phyloP scores from a whole-genome alignment of 495 filamentous ascomycete genomes.

The Hypoxylon subgilvum region DNA sequence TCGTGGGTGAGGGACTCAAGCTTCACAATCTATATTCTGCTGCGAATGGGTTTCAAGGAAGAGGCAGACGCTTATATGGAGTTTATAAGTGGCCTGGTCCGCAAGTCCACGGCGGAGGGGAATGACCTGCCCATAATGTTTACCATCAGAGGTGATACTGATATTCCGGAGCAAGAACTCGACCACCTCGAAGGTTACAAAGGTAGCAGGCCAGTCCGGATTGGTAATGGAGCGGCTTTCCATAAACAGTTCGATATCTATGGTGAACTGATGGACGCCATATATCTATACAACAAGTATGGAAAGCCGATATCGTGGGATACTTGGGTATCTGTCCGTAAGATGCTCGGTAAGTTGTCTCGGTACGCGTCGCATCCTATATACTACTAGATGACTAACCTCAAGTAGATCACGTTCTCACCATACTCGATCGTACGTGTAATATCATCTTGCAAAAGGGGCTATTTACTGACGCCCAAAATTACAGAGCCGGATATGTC shows the following conservation, averaged over 20 bases:
- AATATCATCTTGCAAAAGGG: neutral
- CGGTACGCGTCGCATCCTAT: too few species aligned
- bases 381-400: neutral
- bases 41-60: constrained; percentile 73
- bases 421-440: constrained; percentile 53
- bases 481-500: constrained; percentile 69
- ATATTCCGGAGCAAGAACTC: constrained; percentile 71
- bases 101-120: constrained; percentile 52
- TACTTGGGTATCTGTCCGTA: constrained; percentile 66
- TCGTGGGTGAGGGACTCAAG: constrained; percentile 77
- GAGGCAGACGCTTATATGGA: constrained; percentile 77
- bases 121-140: constrained; percentile 78
- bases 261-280: constrained; percentile 74
- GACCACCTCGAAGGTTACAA: constrained; percentile 71
- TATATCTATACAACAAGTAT: constrained; percentile 80
- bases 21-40: constrained; percentile 76
- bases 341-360: constrained; percentile 55
- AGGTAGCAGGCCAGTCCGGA: constrained; percentile 70
- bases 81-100: constrained; percentile 72
- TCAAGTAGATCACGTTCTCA: constrained; percentile 57
- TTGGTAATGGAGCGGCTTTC: constrained; percentile 75
- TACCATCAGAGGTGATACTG: constrained; percentile 72
- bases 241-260: constrained; percentile 79
- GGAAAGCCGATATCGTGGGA: constrained; percentile 77
- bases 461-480: constrained; percentile 1